A percentile compares a stretch with the other conserved stretches of the same genome.
Evolutionary conservation across 257 asterid species (phyloP).

Genomic region (Capsicum rhomboideum): DNA sequence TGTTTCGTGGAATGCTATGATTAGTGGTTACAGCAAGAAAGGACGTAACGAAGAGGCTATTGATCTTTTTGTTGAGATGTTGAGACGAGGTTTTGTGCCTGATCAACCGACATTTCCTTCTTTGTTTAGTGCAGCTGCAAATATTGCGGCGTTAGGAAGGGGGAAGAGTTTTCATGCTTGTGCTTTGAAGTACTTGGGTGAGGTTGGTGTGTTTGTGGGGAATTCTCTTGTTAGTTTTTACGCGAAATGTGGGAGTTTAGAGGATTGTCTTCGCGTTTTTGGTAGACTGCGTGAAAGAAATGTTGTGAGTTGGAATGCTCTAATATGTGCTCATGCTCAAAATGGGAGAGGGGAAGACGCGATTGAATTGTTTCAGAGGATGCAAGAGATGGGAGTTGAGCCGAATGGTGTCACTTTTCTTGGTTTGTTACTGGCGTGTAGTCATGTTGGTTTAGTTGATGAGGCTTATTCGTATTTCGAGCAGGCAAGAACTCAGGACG

Average conservation of each 20-base stretch:
- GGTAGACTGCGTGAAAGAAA: conserved; percentile 28
- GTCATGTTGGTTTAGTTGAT: conserved; percentile 60
- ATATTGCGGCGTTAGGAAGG: conserved; percentile 63
- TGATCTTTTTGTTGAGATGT: conserved; percentile 53
- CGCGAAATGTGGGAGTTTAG: conserved; percentile 83
- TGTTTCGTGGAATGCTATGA: conserved; percentile 80
- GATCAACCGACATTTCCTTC: conserved; percentile 46
- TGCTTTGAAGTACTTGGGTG: conserved; percentile 68
- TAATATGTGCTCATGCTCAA: conserved; percentile 76
- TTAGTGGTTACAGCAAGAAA: conserved; percentile 60
- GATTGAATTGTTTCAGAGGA: conserved; percentile 26
- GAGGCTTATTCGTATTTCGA: conserved; percentile 51
- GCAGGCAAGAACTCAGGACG: conserved; percentile 24
- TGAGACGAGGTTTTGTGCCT: conserved; percentile 55
- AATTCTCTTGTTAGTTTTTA: conserved; percentile 73
- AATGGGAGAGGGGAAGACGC: conserved; percentile 63
- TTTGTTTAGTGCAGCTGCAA: conserved; percentile 59
- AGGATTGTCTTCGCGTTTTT: conserved; percentile 43
- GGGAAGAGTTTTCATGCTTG: conserved; percentile 80
- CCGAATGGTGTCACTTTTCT: conserved; percentile 65
- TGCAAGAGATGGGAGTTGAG: conserved; percentile 28
- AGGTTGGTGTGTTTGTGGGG: conserved; percentile 35
- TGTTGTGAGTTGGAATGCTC: conserved; percentile 77
- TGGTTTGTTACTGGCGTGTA: conserved; percentile 61
- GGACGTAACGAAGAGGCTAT: conserved; percentile 76